These are phyloP conservation scores for Alopecurus myosuroides DNA, from an alignment of 176 grass and related monocot species.

Conservation along the genomic window DNA sequence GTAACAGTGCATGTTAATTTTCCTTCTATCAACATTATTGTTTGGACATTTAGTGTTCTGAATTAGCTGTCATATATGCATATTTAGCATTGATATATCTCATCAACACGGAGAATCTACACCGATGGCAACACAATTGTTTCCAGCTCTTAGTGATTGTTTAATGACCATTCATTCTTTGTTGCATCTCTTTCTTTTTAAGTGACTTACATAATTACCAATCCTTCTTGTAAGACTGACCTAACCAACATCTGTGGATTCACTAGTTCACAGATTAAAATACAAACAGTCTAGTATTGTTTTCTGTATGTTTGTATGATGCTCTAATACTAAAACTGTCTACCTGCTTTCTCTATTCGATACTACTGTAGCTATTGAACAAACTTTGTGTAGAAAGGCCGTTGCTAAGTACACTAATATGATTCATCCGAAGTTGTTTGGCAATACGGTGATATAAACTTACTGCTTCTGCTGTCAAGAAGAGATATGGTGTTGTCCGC, in stretches of 20 bases:
- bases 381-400: not conserved
- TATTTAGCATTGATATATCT: not conserved
- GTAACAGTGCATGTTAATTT: conserved; percentile 34
- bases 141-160: not conserved
- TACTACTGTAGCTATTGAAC: not conserved
- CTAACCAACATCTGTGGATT: not conserved
- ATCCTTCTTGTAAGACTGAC: not conserved
- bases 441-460: not conserved
- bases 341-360: not conserved
- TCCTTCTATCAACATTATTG: conserved; percentile 9
- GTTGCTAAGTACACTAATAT: not conserved
- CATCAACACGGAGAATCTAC: not conserved
- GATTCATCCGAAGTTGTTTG: not conserved
- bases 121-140: not conserved
- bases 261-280: not conserved
- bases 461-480: not conserved
- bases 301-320: not conserved
- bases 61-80: conserved; percentile 1
- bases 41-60: not conserved
- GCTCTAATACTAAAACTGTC: not conserved
- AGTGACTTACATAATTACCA: not conserved
- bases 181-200: not conserved
- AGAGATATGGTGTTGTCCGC: not conserved
- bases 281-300: not conserved
- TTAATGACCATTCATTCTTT: not conserved